Evolutionary conservation across 176 grass and related monocot genomes (phyloP), one percentile per base, ranked within the genome.

Genomic region (Oryza glumipatula): DNA sequence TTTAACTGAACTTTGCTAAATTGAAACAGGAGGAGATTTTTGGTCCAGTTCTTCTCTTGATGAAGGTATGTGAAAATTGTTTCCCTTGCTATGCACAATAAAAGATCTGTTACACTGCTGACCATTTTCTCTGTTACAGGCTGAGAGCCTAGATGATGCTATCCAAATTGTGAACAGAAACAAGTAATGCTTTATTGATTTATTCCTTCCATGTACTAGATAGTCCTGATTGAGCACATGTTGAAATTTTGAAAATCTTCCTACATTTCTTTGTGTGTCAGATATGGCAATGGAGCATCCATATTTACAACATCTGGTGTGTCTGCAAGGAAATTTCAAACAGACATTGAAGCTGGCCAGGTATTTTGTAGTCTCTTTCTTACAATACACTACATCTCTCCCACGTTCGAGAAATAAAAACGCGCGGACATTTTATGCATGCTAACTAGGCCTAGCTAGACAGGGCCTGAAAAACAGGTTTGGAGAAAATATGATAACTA

Each of bases 201-300:
- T 14, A 65, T 69, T 70, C 15, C 7, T 70, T 48, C 52, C 9
- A 22, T 80, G 44, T n/a, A 41, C 76, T 36, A 86, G 8, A n/a
- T 48, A 81, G 58, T 70, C 80, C 68, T 30, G 28, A 65, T 13
- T 65, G n/a, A 65, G 32, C 43, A 80, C 85, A 82, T 21, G 13
- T 30, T 68, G 30, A 3, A 54, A 72, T 61, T 51, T 65, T 78
- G 21, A 75, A 39, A 84, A 75, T 49, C n/a, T 11, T 65, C 17
- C 2, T 88, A 76, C 49, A 5, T 89, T 1, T 67, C 9, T 93
- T 79, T 65, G 21, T 87, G 51, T 80, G 6, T 76, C 80, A 95
- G 96, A 21, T 98, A 95, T 81, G 96, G 96, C 69, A 98, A 98
- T 63, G 96, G 93, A 30, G 93, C 96, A 49, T 98, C 96, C 64